Base-by-base conservation (phyloP, 345 rosid genomes). In the Moricandia arvensis region DNA sequence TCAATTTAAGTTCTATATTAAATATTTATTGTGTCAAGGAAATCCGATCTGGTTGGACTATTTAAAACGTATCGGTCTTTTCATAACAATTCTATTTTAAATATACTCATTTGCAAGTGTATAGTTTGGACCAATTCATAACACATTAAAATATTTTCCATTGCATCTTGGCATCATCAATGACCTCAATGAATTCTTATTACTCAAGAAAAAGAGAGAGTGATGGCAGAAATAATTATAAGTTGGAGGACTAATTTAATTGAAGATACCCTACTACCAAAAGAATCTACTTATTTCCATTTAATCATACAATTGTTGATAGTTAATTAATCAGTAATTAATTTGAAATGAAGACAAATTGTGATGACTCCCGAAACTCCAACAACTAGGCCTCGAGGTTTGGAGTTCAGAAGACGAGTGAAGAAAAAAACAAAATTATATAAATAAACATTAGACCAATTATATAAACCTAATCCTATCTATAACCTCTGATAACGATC, bases 381-480 rank as follows among this genome's bases (percentile, higher is more conserved):
- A 78, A 72, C 77, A 78, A 73, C 33, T 73, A 79, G 62, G 74
- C 81, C 81, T 79, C 43, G 66, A 73, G 62, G 65, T 73, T 79
- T 73, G 81, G 74, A 79, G 66, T 60, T 73, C 41, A 72, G 49
- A 78, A 61, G 27, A 60, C 57, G 47, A 59, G 68, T 21, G 63
- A 66, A 60, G 38, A 79, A 21, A 59, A 43, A 47, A n/a, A 47
- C 51, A 12, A 12, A 43, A 4, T 47, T 47, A 47, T 47, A 47
- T 47, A 6, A 13, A 13, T 47, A 47, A 47, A 47, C 17, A n/a
- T n/a, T 47, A 61, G 47, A 60, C 41, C 69, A 78, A 68, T 73
- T 72, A 41, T 72, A 41, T 67, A 38, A 41, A 53, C 66, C 81
- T 73, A 79, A 67, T 66, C 72, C 43, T 65, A 71, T 65, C 62